Percentiles rank a stretch among this genome's conserved stretches.
phyloP scores from a whole-genome alignment of 1,284 basidiomycete species.

The Cryptococcus maquisensis region DNA sequence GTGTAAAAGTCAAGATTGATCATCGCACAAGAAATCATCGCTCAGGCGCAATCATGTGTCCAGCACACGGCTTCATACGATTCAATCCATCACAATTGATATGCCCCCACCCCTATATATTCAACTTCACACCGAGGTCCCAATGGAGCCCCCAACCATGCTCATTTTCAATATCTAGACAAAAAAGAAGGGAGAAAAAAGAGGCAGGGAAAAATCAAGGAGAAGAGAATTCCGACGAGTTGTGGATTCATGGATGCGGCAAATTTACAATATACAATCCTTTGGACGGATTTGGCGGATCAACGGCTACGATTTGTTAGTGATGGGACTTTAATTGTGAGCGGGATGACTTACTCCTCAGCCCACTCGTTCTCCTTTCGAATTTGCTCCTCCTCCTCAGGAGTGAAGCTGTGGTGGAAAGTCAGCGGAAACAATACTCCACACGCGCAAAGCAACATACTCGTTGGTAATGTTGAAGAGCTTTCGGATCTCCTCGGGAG shows the following conservation, averaged over 20 bases:
- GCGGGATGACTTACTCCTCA: constrained; percentile 47
- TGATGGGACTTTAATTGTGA: background rate
- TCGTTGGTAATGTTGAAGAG: constrained; percentile 98
- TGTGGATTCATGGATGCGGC: background rate
- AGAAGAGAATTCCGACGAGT: background rate
- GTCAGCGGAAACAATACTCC: constrained; percentile 11
- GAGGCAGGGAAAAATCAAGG: background rate
- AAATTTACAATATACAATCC: background rate
- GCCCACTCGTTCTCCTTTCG: constrained; percentile 92
- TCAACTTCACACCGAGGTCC: too few relatives aligned
- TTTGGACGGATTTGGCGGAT: background rate
- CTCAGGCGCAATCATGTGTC: too few relatives aligned
- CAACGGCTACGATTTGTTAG: constrained; percentile 9
- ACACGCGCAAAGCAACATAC: constrained; percentile 16
- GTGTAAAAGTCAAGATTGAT: too few relatives aligned
- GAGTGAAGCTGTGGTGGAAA: constrained; percentile 67
- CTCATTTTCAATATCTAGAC: background rate
- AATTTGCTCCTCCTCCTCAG: constrained; percentile 99
- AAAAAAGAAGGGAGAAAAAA: background rate
- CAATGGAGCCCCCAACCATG: background rate
- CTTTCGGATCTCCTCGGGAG: constrained; percentile 80
- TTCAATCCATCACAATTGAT: too few relatives aligned
- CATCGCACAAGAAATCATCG: too few relatives aligned
- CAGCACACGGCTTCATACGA: too few relatives aligned
- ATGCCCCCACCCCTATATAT: too few relatives aligned